Evolutionary conservation across 768 basidiomycete species (phyloP).

Genomic region (Lentinula lateritia): DNA sequence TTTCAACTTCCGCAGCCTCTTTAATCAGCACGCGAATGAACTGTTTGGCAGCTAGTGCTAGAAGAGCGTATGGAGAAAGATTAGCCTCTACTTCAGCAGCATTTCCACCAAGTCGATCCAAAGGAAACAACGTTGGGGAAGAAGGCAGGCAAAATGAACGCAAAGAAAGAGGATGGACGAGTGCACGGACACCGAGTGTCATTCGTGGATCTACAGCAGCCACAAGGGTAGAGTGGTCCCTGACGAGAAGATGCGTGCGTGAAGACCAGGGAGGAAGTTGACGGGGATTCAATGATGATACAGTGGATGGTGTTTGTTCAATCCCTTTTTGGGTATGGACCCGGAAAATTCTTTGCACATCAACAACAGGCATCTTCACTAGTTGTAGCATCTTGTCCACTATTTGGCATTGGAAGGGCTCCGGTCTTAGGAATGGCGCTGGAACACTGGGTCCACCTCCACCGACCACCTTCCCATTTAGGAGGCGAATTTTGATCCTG

Average conservation of each 20-base stretch:
- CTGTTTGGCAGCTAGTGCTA: slow-evolving; percentile 27
- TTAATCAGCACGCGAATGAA: slow-evolving; percentile 31
- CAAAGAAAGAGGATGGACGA: slow-evolving; percentile 21
- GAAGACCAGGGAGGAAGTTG: slow-evolving; percentile 5
- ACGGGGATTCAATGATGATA: background rate
- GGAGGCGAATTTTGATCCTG: background rate
- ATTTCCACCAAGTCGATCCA: background rate
- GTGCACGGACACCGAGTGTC: slow-evolving; percentile 22
- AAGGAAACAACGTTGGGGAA: background rate
- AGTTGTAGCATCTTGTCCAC: slow-evolving; percentile 1
- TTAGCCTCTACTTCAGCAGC: slow-evolving; percentile 20
- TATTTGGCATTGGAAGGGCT: slow-evolving; percentile 2
- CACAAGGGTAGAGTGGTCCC: slow-evolving; percentile 16
- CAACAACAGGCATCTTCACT: slow-evolving; percentile 4
- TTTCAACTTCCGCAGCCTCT: slow-evolving; percentile 30
- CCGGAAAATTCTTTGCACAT: background rate
- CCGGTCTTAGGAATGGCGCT: background rate
- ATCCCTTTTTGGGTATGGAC: background rate
- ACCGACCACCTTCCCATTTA: background rate
- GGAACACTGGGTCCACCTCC: background rate
- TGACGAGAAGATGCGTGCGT: background rate
- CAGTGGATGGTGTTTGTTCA: background rate
- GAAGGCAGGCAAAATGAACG: slow-evolving; percentile 14
- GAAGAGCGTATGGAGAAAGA: slow-evolving; percentile 35
- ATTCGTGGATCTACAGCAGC: slow-evolving; percentile 26